A percentile compares a stretch with the other conserved stretches of the same genome.
These are phyloP conservation scores for Omphalea diandra DNA, from an alignment of 441 rosid genomes.

Conservation along the genomic window DNA sequence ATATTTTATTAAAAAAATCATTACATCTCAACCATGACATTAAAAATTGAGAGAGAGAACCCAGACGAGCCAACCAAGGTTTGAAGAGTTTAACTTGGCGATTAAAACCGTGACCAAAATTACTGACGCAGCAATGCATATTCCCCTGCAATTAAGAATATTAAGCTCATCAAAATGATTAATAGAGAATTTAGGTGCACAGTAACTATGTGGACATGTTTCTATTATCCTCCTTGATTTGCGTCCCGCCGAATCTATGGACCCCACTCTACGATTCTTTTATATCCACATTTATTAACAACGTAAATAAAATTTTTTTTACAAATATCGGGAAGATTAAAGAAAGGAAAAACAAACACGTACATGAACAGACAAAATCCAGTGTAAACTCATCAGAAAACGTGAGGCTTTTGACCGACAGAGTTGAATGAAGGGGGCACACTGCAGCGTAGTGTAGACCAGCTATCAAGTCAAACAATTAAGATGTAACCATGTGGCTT, in stretches of 20 bases:
- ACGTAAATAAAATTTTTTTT: neutral
- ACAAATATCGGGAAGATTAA: conserved; percentile 6
- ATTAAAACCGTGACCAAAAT: conserved; percentile 7
- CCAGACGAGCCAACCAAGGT: no score
- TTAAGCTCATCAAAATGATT: neutral
- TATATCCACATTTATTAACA: conserved; percentile 19
- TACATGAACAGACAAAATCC: no score
- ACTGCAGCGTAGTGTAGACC: conserved; percentile 20
- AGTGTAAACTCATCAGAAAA: conserved; percentile 19
- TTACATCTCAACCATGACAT: no score
- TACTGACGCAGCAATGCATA: conserved; percentile 15
- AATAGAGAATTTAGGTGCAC: neutral
- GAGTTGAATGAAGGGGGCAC: no score
- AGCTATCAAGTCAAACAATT: conserved; percentile 20
- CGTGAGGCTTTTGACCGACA: conserved; percentile 11
- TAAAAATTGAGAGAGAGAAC: no score
- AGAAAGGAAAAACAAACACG: neutral
- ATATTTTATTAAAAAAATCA: no score
- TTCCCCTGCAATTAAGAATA: neutral
- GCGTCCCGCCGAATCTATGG: conserved; percentile 35
- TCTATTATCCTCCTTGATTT: neutral
- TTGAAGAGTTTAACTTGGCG: no score
- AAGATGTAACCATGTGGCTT: neutral
- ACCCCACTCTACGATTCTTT: conserved; percentile 1
- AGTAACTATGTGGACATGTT: conserved; percentile 12